Percentiles rank a stretch among this genome's conserved stretches.
These are phyloP conservation scores for Glebionis coronaria DNA, from an alignment of 129 eudicot genomes.

Conservation along the genomic window DNA sequence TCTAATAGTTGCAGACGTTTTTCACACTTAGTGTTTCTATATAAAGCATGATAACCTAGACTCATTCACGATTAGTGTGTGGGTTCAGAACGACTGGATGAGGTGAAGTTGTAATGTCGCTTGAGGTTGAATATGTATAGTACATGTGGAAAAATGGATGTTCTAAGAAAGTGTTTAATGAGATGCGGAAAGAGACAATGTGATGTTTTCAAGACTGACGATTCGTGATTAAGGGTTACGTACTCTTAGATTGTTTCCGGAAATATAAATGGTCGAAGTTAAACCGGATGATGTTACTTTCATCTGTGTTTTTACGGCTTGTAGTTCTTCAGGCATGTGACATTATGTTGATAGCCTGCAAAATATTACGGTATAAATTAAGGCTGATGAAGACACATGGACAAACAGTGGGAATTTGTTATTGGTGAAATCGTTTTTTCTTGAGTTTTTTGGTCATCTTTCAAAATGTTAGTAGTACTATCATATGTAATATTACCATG, in stretches of 20 bases:
- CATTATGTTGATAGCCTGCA: no score
- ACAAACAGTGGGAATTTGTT: no score
- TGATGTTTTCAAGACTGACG: slow-evolving; percentile 58
- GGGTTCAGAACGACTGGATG: slow-evolving; percentile 48
- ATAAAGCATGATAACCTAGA: no score
- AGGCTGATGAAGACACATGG: no score
- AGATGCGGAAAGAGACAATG: slow-evolving; percentile 51
- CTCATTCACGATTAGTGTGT: slow-evolving; percentile 31
- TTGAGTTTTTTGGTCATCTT: no score
- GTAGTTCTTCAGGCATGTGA: slow-evolving; percentile 64
- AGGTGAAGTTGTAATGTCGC: slow-evolving; percentile 15
- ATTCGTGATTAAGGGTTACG: slow-evolving; percentile 48
- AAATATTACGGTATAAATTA: no score
- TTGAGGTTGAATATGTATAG: slow-evolving; percentile 57
- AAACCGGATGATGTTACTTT: slow-evolving; percentile 61
- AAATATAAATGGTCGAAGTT: slow-evolving; percentile 37
- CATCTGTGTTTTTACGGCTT: slow-evolving; percentile 53
- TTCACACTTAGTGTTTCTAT: no score
- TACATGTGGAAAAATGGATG: slow-evolving; percentile 59
- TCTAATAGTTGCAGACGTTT: no score
- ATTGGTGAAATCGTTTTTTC: no score
- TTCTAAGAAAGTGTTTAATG: slow-evolving; percentile 45
- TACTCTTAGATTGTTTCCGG: slow-evolving; percentile 38
- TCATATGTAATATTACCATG: no score
- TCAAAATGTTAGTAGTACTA: no score